Percentiles rank a stretch among this genome's conserved stretches.
Conservation (phyloP, 2,329 filamentous ascomycete genomes). For the Chrysoporthe austroafricana region DNA sequence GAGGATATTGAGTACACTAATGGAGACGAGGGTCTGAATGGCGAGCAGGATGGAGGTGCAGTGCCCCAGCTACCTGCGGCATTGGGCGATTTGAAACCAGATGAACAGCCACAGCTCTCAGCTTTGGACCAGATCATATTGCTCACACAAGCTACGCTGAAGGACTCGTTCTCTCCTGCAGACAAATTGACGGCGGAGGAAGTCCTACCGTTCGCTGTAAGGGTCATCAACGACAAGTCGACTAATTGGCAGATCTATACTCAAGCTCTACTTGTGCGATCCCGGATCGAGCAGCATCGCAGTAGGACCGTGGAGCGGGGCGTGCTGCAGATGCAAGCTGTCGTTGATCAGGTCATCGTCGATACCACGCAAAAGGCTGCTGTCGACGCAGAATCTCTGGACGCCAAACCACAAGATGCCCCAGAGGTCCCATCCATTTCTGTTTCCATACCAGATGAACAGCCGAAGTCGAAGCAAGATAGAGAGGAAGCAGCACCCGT, state of each 20-base stretch:
- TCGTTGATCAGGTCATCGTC: constrained; percentile 92
- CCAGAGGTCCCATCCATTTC: constrained; percentile 18
- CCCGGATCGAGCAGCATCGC: constrained; percentile 84
- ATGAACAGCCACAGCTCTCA: constrained; percentile 79
- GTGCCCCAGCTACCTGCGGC: constrained; percentile 57
- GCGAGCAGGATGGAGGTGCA: constrained; percentile 34
- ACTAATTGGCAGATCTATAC: constrained; percentile 99
- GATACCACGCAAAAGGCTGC: constrained; percentile 62
- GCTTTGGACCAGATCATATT: constrained; percentile 90
- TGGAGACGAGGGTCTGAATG: constrained; percentile 45
- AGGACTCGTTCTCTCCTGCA: constrained; percentile 81
- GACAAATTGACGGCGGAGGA: constrained; percentile 92
- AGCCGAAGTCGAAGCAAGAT: constrained; percentile 24
- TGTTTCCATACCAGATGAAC: constrained; percentile 32
- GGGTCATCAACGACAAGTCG: constrained; percentile 84
- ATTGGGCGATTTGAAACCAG: constrained; percentile 70
- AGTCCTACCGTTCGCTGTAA: constrained; percentile 85
- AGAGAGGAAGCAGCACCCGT: constrained; percentile 20
- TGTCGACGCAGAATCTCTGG: constrained; percentile 33
- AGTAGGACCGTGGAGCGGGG: constrained; percentile 88
- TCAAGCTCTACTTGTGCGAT: constrained; percentile 86
- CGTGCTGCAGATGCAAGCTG: constrained; percentile 88
- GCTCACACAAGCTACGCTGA: constrained; percentile 84
- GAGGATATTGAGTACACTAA: constrained; percentile 83
- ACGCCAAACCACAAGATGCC: constrained; percentile 36